These are phyloP conservation scores for Paramecium tetraurelia DNA, from an alignment of 73 alveolate species.

Conservation along the genomic window DNA sequence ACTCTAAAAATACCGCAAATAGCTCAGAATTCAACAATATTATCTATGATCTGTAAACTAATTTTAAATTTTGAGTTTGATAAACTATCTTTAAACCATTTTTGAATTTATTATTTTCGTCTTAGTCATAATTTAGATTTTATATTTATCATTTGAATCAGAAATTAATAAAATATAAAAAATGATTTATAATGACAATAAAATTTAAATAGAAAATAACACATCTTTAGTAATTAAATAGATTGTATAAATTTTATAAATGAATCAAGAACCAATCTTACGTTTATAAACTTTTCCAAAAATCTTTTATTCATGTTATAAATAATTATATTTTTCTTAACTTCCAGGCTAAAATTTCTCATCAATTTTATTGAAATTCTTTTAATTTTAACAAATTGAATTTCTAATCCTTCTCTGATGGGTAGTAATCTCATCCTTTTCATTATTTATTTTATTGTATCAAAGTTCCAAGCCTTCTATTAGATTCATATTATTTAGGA, in stretches of 20 bases:
- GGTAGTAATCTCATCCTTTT: neutral
- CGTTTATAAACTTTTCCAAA: neutral
- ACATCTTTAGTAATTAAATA: neutral
- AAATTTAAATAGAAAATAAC: neutral
- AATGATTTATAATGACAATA: too few relatives aligned
- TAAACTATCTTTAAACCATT: neutral
- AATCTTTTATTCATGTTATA: slow-evolving; percentile 15
- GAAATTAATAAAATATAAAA: too few relatives aligned
- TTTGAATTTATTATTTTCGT: neutral
- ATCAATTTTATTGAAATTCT: neutral
- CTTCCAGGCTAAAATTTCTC: neutral
- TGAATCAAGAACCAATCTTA: neutral
- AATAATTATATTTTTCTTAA: neutral
- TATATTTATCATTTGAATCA: neutral
- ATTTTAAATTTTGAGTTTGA: slow-evolving; percentile 14
- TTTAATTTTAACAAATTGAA: neutral
- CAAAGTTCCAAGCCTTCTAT: neutral
- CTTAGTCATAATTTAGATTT: neutral
- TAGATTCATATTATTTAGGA: neutral
- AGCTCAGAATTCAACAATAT: neutral
- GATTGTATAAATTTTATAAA: neutral
- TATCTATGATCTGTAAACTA: neutral
- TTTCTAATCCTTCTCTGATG: neutral
- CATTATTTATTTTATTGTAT: neutral
- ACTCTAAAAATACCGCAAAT: neutral